Percentiles rank a stretch among this genome's conserved stretches.
Conservation (phyloP, 306 rosid genomes). For the Pachyrhizus erosus region DNA sequence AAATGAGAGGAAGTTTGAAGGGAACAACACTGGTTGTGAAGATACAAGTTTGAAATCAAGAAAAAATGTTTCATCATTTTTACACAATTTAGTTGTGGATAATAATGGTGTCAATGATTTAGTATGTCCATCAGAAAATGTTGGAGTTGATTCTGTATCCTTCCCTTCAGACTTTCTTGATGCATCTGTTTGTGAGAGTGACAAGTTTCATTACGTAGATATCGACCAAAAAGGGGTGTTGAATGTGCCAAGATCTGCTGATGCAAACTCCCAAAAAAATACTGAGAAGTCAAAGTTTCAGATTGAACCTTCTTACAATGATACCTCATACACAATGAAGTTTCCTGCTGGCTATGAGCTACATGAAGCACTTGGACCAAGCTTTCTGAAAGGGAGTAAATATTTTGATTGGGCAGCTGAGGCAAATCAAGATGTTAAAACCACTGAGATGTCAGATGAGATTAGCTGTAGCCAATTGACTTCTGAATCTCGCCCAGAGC, state of each 20-base stretch:
- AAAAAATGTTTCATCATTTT: conserved; percentile 41
- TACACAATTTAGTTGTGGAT: conserved; percentile 42
- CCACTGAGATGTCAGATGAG: conserved; percentile 56
- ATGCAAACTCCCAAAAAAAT: conserved; percentile 47
- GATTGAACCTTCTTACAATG: conserved; percentile 41
- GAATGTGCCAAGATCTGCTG: conserved; percentile 48
- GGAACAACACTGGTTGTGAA: conserved; percentile 60
- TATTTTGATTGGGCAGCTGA: conserved; percentile 55
- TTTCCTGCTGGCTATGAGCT: conserved; percentile 98
- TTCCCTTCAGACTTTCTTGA: conserved; percentile 57
- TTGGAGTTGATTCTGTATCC: conserved; percentile 49
- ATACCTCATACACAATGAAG: conserved; percentile 54
- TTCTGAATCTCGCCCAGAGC: conserved; percentile 67
- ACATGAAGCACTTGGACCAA: conserved; percentile 94
- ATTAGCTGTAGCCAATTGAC: conserved; percentile 69
- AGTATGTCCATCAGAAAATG: conserved; percentile 49
- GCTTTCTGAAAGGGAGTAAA: conserved; percentile 62
- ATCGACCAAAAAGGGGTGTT: conserved; percentile 47
- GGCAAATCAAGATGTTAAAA: conserved; percentile 54
- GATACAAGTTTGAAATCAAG: conserved; percentile 47
- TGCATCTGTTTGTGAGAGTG: conserved; percentile 55
- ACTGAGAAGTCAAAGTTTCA: conserved; percentile 47
- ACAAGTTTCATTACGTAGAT: conserved; percentile 41
- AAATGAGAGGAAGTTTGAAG: conserved; percentile 53
- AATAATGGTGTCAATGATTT: conserved; percentile 34